Evolutionary conservation across 768 basidiomycete species (phyloP), one percentile per base, ranked within the genome.

Genomic region (Leccinum ochraceum): DNA sequence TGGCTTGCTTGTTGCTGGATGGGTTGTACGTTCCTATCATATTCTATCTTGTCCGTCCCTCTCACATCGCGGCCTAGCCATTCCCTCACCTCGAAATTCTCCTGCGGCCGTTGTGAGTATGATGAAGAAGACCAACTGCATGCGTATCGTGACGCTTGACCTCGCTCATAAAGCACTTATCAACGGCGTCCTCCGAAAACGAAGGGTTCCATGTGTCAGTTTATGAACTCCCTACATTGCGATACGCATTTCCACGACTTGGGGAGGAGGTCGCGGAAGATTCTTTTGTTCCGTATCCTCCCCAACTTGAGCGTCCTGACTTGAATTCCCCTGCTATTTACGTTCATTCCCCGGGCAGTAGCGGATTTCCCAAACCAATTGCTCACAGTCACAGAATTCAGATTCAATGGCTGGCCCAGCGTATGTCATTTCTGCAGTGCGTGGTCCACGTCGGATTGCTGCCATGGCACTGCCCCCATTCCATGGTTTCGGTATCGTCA

Each of bases 311-410:
- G 36, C 66, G 61, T 9, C 65, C 69, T 3, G 68, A 71, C 9
- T 55, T 69, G 22, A 76, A 80, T 58, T 65, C 74, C 2, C 75
- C 79, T 16, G 77, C 77, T 1, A 56, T 81, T 13, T 79, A 82
- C 17, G 60, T 83, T 57, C 82, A 83, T 60, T 80, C 81, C 1
- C 81, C 79, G 5, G 82, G 81, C 13, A 81, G 80, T 4, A 81
- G 79, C 4, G 82, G 80, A 17, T 71, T 80, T 34, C 81, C 81
- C 3, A 83, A 81, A 64, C 75, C 80, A 1, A 78, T 83, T 28
- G 62, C 72, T 2, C 71, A 78, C 48, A 77, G 69, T 1, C 56
- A 79, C 30, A 30, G 30, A 30, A 30, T 30, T 30, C 30, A 30
- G 28, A 55, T 71, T 5, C 74, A 81, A 30, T 78, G 78, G 74